A percentile compares a stretch with the other conserved stretches of the same genome.
Evolutionary conservation across 2,329 filamentous ascomycete species (phyloP).

Genomic region (Orbilia blumenaviensis): DNA sequence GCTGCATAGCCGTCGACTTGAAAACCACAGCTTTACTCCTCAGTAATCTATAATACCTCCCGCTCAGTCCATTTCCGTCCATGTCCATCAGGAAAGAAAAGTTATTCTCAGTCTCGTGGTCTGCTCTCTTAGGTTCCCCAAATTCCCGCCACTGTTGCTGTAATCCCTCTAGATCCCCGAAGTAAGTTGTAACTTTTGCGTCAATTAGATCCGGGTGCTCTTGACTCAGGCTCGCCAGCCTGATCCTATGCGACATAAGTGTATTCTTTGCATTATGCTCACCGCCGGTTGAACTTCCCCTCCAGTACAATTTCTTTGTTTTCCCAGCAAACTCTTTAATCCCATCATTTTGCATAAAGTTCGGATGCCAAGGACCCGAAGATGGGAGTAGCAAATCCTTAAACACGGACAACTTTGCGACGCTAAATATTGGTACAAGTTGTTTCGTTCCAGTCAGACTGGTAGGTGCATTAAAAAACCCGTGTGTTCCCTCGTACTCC

Average conservation of each 20-base stretch:
- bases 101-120: slow-evolving; percentile 4
- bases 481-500: slow-evolving; percentile 63
- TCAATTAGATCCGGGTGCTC: slow-evolving; percentile 12
- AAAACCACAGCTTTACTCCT: slow-evolving; percentile 64
- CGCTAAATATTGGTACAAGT: slow-evolving; percentile 64
- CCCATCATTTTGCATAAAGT: slow-evolving; percentile 62
- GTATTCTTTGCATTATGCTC: slow-evolving; percentile 61
- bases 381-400: slow-evolving; percentile 67
- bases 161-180: background rate
- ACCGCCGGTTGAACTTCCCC: slow-evolving; percentile 66
- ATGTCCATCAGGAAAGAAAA: slow-evolving; percentile 63
- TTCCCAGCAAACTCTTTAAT: slow-evolving; percentile 67
- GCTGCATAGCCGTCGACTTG: slow-evolving; percentile 66
- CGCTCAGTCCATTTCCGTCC: slow-evolving; percentile 69
- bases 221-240: slow-evolving; percentile 60
- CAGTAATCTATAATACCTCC: slow-evolving; percentile 66
- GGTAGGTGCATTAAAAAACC: slow-evolving; percentile 63
- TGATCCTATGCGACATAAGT: slow-evolving; percentile 64
- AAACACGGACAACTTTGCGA: slow-evolving; percentile 64
- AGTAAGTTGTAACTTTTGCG: slow-evolving; percentile 22
- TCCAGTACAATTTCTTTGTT: slow-evolving; percentile 67
- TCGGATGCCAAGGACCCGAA: slow-evolving; percentile 63
- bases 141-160: slow-evolving; percentile 1
- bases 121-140: background rate
- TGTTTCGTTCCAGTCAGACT: slow-evolving; percentile 62